Evolutionary conservation across 805 yeast genomes (phyloP), one percentile per base, ranked within the genome.

Genomic region (Yamadazyma olivae): DNA sequence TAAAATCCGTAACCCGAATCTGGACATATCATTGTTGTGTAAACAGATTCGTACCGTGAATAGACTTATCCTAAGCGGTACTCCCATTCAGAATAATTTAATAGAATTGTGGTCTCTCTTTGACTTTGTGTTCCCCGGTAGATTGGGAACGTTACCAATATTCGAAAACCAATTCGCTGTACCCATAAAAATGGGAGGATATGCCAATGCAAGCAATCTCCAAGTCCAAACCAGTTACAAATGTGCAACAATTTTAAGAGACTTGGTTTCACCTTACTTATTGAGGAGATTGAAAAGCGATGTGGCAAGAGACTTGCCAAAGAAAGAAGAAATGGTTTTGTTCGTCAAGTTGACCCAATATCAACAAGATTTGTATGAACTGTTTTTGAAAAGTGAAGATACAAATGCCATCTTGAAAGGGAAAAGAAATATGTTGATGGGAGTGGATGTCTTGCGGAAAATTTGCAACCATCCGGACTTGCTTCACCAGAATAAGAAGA

Each of bases 391-490:
- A 18, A 82, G 95, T 9, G 83, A 78, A 26, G 98, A 91, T 41
- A 57, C 89, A 48, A 63, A 64, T 15, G 79, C 87, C 25, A 86
- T 88, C 22, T 60, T 81, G 33, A 73, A 74, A 15, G 96, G 97
- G 1, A 81, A 75, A 49, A 61, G 95, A 35, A 87, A 89, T 49
- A 87, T 89, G 3, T 65, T 93, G 27, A 85, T 73, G 70, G 98
- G 98, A 1, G 91, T 93, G 23, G 97, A 91, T 58, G 75, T 87
- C 17, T 57, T 93, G 36, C 71, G 98, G 40, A 93, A 93, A 55
- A 87, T 93, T 2, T 93, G 99, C 57, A 93, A 93, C 56, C 98
- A 93, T 66, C 99, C 99, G 0, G 97, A 93, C 57, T 64, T 93
- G 38, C 79, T 81, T 3, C 19, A 27, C 8, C 36, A 45, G 44